These are phyloP conservation scores for Lentinula sp. DNA, from an alignment of 768 basidiomycete species.

Conservation along the genomic window DNA sequence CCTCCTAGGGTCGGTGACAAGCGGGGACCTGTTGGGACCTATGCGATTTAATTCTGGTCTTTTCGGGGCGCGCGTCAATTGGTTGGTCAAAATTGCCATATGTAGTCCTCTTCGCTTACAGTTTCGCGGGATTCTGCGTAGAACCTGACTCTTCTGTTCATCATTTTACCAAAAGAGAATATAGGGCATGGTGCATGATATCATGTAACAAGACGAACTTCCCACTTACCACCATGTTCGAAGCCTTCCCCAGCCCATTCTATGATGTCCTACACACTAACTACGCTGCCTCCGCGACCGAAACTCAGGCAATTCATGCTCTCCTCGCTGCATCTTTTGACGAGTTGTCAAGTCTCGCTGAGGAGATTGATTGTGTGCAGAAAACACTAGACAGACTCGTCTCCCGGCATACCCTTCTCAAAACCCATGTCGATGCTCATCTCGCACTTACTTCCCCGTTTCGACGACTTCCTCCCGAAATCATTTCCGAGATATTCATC, in stretches of 20 bases:
- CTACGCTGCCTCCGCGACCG: not conserved
- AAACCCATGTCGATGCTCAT: constrained; percentile 4
- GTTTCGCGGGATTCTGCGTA: not conserved
- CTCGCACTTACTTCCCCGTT: constrained; percentile 5
- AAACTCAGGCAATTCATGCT: not conserved
- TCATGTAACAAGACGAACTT: not conserved
- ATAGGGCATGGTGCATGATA: no score
- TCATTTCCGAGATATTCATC: constrained; percentile 6
- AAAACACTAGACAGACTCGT: not conserved
- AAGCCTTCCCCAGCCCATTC: not conserved
- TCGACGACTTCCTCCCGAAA: constrained; percentile 3
- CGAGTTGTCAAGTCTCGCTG: not conserved
- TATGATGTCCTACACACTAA: not conserved
- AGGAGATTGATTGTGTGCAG: not conserved
- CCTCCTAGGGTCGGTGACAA: not conserved
- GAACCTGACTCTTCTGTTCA: not conserved
- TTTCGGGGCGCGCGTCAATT: not conserved
- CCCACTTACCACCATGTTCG: not conserved
- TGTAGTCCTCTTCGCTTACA: not conserved
- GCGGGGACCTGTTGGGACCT: not conserved
- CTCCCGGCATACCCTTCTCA: not conserved
- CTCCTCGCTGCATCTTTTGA: not conserved
- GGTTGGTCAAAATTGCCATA: not conserved
- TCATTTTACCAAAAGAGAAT: not conserved
- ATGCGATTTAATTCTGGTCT: not conserved